Evolutionary conservation across 1,284 basidiomycete species (phyloP), one percentile per base, ranked within the genome.

Genomic region (Boletus albobrunnescens): DNA sequence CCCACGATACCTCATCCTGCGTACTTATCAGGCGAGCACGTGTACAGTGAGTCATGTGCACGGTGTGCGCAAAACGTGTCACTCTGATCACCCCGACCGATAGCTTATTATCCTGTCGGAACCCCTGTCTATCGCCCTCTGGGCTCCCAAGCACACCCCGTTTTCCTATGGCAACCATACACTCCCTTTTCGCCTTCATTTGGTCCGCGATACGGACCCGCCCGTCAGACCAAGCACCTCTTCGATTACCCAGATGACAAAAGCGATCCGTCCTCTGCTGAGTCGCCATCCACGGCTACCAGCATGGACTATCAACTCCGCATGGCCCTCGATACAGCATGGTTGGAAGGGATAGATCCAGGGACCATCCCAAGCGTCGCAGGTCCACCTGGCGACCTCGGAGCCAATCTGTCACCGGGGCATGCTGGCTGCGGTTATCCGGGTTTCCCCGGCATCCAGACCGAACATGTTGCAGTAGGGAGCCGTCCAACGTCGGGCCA

Each of bases 241-340:
- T 16, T 31, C 27, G 57, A 58, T 44, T 50, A 52, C n/a, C 53
- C 52, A 5, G 60, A 62, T 41, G 59, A 64, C 43, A 53, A 38
- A 12, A 60, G 59, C 17, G 63, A 64, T 16, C 60, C 59, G 3
- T 66, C 58, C n/a, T 64, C 61, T n/a, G 48, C 51, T 19, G 61
- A 54, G 19, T 63, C 55, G 13, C 46, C 57, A 3, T 54, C 48
- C 27, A 50, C 51, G 1, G 22, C 40, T 17, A 33, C 44, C 22
- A 54, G 46, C 48, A 27, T 54, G 4, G 55, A 61, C 19, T 31
- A 26, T n/a, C 46, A 44, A n/a, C 35, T 44, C 19, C 49, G 46
- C 22, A 38, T 23, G 45, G 26, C 47, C 26, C 32, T 50, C 33
- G 46, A 52, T 39, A 35, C 45, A 7, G 16, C 41, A 8, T 37